Evolutionary conservation across 2,329 filamentous ascomycete genomes (phyloP).

Genomic region (Aspergillus eucalypticola): DNA sequence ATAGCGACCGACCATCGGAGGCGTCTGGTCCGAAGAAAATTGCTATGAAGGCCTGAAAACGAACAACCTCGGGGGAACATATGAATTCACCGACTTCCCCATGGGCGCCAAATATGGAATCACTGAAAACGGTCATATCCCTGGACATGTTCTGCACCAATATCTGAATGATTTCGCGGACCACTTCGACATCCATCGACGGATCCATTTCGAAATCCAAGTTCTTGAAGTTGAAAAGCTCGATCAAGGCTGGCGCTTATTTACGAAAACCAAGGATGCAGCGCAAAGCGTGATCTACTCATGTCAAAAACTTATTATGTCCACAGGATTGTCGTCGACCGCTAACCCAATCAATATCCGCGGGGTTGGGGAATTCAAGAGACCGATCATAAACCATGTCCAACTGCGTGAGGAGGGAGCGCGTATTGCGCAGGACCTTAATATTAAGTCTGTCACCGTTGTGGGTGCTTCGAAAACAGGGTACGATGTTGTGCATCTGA

Average conservation of each 20-base stretch:
- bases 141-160: slow-evolving; percentile 49
- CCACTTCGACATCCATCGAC: slow-evolving; percentile 33
- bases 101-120: slow-evolving; percentile 35
- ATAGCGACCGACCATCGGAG: background rate
- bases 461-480: slow-evolving; percentile 54
- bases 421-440: background rate
- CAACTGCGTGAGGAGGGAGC: no score
- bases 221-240: background rate
- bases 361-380: background rate
- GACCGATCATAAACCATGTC: background rate
- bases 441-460: background rate
- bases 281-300: no score
- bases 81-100: slow-evolving; percentile 16
- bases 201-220: background rate
- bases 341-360: background rate
- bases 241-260: background rate
- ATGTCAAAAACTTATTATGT: background rate
- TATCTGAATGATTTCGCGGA: slow-evolving; percentile 52
- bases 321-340: background rate
- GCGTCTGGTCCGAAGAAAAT: slow-evolving; percentile 13
- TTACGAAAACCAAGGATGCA: background rate
- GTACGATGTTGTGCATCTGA: slow-evolving; percentile 65
- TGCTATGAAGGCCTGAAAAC: slow-evolving; percentile 16
- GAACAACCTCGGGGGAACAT: slow-evolving; percentile 16
- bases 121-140: slow-evolving; percentile 50